These are phyloP conservation scores for Fonsecaea erecta DNA, from an alignment of 2,329 filamentous ascomycete genomes.

Conservation along the genomic window DNA sequence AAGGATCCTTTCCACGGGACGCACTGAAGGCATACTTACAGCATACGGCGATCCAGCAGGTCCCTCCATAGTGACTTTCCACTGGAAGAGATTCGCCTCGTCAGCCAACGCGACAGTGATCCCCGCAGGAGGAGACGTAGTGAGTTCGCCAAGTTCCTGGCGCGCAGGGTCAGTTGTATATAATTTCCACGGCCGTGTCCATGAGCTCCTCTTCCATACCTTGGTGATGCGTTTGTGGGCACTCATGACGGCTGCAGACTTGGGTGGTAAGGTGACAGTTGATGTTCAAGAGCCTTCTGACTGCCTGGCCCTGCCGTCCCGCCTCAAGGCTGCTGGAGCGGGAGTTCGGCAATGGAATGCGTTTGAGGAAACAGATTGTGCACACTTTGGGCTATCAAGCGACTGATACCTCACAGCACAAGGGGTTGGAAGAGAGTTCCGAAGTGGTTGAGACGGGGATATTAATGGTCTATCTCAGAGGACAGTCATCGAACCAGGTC, in stretches of 20 bases:
- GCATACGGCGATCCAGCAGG: slow-evolving; percentile 68
- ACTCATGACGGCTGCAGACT: slow-evolving; percentile 27
- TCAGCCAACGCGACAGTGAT: slow-evolving; percentile 62
- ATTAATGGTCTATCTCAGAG: slow-evolving; percentile 1
- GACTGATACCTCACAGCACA: neutral
- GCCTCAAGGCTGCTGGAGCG: neutral
- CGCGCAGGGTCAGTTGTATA: neutral
- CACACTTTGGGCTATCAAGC: neutral
- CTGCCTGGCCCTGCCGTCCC: slow-evolving; percentile 11
- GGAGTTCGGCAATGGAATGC: slow-evolving; percentile 5
- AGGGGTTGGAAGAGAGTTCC: neutral
- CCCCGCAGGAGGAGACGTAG: slow-evolving; percentile 59
- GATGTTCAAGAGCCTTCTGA: slow-evolving; percentile 1
- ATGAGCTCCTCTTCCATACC: slow-evolving; percentile 38
- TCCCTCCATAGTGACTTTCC: slow-evolving; percentile 70
- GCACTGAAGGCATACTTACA: slow-evolving; percentile 51
- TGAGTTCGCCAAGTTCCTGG: slow-evolving; percentile 67
- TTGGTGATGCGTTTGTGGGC: slow-evolving; percentile 55
- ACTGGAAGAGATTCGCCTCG: slow-evolving; percentile 69
- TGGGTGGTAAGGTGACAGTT: neutral
- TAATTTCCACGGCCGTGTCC: neutral
- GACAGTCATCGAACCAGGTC: neutral
- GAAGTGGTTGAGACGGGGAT: neutral
- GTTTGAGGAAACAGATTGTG: neutral
- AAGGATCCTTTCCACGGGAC: neutral